Conservation (phyloP, 1,284 basidiomycete genomes). For the Acaromyces ingoldii region DNA sequence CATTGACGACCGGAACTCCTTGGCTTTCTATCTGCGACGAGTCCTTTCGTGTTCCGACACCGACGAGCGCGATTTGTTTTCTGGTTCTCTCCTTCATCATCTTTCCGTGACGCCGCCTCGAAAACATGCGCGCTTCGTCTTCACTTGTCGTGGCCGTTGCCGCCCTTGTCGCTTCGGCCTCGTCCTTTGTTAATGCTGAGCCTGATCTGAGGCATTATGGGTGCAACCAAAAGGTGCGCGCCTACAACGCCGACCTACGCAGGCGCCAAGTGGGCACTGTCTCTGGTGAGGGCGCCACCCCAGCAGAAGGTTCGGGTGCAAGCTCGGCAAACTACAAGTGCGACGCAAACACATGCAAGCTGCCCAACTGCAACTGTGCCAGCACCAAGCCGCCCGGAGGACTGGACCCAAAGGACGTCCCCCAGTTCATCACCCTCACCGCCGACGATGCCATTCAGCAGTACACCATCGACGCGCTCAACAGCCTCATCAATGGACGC, state of each 20-base stretch:
- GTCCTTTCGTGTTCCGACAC: too few species aligned
- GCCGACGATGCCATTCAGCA: conserved; percentile 62
- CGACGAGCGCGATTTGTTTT: too few species aligned
- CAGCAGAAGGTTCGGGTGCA: conserved; percentile 23
- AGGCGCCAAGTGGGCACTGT: conserved; percentile 13
- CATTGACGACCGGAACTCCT: too few species aligned
- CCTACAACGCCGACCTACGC: conserved; percentile 5
- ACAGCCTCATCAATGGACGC: conserved; percentile 70
- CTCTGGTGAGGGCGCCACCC: conserved; percentile 27
- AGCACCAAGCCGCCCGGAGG: conserved; percentile 41
- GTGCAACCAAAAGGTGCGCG: too few species aligned
- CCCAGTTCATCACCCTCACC: conserved; percentile 43
- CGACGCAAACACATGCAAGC: conserved; percentile 31
- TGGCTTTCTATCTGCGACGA: too few species aligned
- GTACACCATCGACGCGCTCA: conserved; percentile 67
- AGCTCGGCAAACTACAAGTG: conserved; percentile 40
- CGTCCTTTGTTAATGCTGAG: too few species aligned
- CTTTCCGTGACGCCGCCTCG: too few species aligned
- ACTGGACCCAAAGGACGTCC: conserved; percentile 31
- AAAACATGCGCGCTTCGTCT: too few species aligned
- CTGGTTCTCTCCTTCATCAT: too few species aligned
- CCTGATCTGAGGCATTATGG: too few species aligned
- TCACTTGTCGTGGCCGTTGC: too few species aligned
- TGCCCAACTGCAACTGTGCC: conserved; percentile 39
- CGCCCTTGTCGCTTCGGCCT: too few species aligned